Conservation (phyloP, 1,139 yeast species). For the Geotrichum bryndzae region DNA sequence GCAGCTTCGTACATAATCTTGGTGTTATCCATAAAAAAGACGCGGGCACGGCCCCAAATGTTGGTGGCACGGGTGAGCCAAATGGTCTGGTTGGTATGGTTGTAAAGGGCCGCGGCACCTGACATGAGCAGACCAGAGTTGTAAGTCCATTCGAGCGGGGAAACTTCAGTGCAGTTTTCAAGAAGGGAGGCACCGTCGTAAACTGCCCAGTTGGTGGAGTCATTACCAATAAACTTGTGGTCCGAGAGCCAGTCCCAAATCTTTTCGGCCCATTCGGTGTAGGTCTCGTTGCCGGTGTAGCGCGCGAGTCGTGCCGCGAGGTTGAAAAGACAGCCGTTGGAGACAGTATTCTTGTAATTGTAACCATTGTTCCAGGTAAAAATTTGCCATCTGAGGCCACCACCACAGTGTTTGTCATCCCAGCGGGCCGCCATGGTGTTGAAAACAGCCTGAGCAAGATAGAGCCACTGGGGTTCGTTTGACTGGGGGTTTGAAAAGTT, state of each 20-base stretch:
- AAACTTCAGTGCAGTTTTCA: conserved; percentile 55
- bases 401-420: conserved; percentile 69
- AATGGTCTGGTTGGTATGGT: conserved; percentile 57
- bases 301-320: conserved; percentile 83
- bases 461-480: conserved; percentile 57
- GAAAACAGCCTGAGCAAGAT: conserved; percentile 72
- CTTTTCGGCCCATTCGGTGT: conserved; percentile 74
- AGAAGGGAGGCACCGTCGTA: conserved; percentile 72
- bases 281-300: conserved; percentile 64
- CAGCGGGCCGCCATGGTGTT: conserved; percentile 87
- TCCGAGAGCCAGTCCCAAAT: conserved; percentile 79
- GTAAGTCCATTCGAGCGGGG: conserved; percentile 75
- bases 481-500: conserved; percentile 61
- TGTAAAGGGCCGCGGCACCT: conserved; percentile 79
- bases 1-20: conserved; percentile 72
- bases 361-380: conserved; percentile 93
- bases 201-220: conserved; percentile 39
- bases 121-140: conserved; percentile 75
- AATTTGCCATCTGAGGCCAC: conserved; percentile 96
- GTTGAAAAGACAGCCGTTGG: conserved; percentile 86
- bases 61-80: conserved; percentile 55
- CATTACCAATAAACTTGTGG: conserved; percentile 46
- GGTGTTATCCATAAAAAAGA: conserved; percentile 53
- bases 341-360: conserved; percentile 82
- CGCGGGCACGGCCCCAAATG: conserved; percentile 43